Conservation (phyloP, 495 filamentous ascomycete species). For the Cercophora sp. region DNA sequence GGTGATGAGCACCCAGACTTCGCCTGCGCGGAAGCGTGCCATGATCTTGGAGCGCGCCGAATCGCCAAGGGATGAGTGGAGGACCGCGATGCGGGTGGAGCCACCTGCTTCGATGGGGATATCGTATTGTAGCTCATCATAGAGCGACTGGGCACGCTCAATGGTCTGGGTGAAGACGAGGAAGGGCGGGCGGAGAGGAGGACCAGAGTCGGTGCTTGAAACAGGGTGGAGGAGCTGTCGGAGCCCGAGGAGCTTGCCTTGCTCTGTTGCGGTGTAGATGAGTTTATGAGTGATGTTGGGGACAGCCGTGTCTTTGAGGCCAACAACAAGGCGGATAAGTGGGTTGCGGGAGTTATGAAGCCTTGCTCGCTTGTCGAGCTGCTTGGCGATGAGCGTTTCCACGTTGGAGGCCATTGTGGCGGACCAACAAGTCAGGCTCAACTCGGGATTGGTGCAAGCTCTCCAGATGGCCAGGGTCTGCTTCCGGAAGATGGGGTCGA, state of each 20-base stretch:
- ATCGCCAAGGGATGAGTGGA: slow-evolving; percentile 84
- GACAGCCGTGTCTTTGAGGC: slow-evolving; percentile 90
- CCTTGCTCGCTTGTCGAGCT: slow-evolving; percentile 54
- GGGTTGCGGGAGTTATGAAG: slow-evolving; percentile 40
- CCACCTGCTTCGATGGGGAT: slow-evolving; percentile 85
- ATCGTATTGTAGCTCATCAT: slow-evolving; percentile 90
- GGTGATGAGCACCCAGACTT: slow-evolving; percentile 94
- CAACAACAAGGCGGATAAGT: slow-evolving; percentile 81
- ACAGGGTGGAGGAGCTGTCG: slow-evolving; percentile 87
- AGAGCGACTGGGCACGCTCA: slow-evolving; percentile 77
- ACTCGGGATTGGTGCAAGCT: slow-evolving; percentile 58
- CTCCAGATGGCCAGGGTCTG: slow-evolving; percentile 88
- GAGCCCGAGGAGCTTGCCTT: slow-evolving; percentile 87
- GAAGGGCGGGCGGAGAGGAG: slow-evolving; percentile 77
- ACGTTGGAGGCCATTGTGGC: slow-evolving; percentile 95
- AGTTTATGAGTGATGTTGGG: slow-evolving; percentile 87
- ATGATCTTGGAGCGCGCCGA: slow-evolving; percentile 71
- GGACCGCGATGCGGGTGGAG: slow-evolving; percentile 77
- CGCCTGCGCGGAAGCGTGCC: slow-evolving; percentile 83
- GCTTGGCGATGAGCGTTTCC: slow-evolving; percentile 62
- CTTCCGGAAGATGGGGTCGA: slow-evolving; percentile 84
- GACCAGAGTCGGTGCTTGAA: slow-evolving; percentile 48
- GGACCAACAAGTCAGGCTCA: slow-evolving; percentile 83
- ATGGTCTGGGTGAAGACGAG: slow-evolving; percentile 95
- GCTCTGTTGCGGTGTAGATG: slow-evolving; percentile 85